A percentile compares a stretch with the other conserved stretches of the same genome.
Conservation (phyloP, 108 stramenopile species). For the Schizochytrium sp. region DNA sequence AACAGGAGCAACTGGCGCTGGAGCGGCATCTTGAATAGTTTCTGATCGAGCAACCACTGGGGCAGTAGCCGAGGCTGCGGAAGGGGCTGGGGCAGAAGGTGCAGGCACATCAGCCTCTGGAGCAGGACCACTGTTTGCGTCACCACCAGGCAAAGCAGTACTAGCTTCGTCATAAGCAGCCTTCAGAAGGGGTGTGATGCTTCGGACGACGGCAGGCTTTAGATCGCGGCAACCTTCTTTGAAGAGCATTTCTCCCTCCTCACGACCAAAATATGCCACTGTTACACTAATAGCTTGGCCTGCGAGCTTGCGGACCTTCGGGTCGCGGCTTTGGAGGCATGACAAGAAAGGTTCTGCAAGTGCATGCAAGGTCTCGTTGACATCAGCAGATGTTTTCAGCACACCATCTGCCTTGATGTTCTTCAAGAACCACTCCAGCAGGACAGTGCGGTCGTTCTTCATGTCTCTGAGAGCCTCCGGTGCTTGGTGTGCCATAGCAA, state of each 20-base stretch:
- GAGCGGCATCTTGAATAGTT: no score
- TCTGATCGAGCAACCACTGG: no score
- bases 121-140: background rate
- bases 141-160: background rate
- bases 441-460: slow-evolving; percentile 24
- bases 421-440: slow-evolving; percentile 50
- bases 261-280: background rate
- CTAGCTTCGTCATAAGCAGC: slow-evolving; percentile 11
- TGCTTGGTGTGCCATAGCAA: slow-evolving; percentile 26
- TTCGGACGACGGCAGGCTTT: slow-evolving; percentile 49
- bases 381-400: background rate
- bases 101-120: background rate
- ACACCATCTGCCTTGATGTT: background rate
- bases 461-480: slow-evolving; percentile 17
- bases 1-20: no score
- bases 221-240: slow-evolving; percentile 44
- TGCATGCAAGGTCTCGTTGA: background rate
- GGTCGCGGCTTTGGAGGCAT: slow-evolving; percentile 48
- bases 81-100: background rate
- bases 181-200: slow-evolving; percentile 40
- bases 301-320: slow-evolving; percentile 46
- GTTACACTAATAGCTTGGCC: background rate
- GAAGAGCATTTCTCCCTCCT: slow-evolving; percentile 43
- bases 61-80: background rate
- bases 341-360: background rate